These are phyloP conservation scores for Tolypocladium ovalisporum DNA, from an alignment of 2,329 filamentous ascomycete genomes.

Conservation along the genomic window DNA sequence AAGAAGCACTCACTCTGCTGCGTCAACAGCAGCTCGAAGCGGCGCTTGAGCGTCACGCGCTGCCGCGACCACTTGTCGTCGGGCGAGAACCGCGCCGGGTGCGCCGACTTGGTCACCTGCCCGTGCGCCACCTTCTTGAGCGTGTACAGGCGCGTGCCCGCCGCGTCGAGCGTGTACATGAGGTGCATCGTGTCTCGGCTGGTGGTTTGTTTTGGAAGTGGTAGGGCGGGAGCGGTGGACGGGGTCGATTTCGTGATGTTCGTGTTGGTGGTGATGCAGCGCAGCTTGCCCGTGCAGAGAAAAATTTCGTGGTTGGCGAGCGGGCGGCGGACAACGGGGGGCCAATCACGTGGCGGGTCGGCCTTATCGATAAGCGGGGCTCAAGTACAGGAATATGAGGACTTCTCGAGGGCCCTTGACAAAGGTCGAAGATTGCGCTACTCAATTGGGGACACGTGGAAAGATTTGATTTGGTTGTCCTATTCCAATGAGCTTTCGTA, in stretches of 20 bases:
- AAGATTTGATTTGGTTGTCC: too few relatives aligned
- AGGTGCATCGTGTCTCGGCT: conserved; percentile 38
- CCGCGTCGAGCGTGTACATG: conserved; percentile 73
- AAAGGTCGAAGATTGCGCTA: too few relatives aligned
- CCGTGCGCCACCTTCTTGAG: conserved; percentile 80
- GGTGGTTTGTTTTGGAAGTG: background rate
- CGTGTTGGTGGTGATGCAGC: background rate
- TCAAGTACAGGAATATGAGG: too few relatives aligned
- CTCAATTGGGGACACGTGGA: too few relatives aligned
- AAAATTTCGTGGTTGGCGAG: background rate
- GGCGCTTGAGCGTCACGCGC: conserved; percentile 87
- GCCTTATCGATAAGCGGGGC: conserved; percentile 3
- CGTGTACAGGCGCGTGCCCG: conserved; percentile 87
- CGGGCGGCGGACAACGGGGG: background rate
- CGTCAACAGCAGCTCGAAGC: conserved; percentile 79
- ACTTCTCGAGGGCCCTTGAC: too few relatives aligned
- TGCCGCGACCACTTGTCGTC: conserved; percentile 99
- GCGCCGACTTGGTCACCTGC: conserved; percentile 88
- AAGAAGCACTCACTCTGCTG: conserved; percentile 47
- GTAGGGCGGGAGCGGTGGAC: background rate
- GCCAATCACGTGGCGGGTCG: conserved; percentile 9
- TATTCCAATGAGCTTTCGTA: too few relatives aligned
- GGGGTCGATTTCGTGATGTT: background rate
- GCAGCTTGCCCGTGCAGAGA: background rate
- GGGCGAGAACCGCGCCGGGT: conserved; percentile 91